Base-by-base conservation (phyloP, 768 basidiomycete genomes). In the Saitozyma podzolica region DNA sequence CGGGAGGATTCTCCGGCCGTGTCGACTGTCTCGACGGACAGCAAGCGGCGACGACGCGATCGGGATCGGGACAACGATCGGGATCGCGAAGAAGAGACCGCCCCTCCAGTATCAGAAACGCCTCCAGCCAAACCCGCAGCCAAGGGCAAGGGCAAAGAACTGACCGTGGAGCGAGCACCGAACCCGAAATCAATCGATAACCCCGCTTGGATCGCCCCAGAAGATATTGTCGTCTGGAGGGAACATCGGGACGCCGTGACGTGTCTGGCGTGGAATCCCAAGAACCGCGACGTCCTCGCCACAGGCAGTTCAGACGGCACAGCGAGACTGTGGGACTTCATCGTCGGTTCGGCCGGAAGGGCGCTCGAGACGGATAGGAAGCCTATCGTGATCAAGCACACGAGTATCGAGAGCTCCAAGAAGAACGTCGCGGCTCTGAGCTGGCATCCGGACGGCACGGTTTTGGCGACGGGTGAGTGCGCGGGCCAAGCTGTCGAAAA, bases 401-500 rank as follows among this genome's bases (percentile, higher is more conserved):
- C 67, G 19, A 60, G 64, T 13, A 70, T 79, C 37, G 76, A 79
- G 54, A 61, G 59, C 2, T 54, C 48, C 40, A 64, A 61, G 45
- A 79, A 75, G 59, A 62, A 54, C 11, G 69, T 79, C 8, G 70
- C 68, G 9, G 70, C 70, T 7, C 40, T 79, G n/a, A 54, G 62
- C 10, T 79, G 72, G 72, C 76, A 76, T 62, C 76, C 76, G 14
- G 72, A 76, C 37, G 78, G 78, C 3, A 73, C 63, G 4, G 55
- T 76, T 19, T 53, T 76, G 13, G 78, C 73, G 8, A 79, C 78
- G 13, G 66, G 69, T 70, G 53, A 62, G 71, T 62, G 14, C 9
- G 16, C 29, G 29, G 29, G 29, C 29, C 29, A 29, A 29, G 29
- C 29, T 29, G 29, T 29, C 29, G 29, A 29, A 29, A 29, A 29